These are phyloP conservation scores for Setomelanomma holmii DNA, from an alignment of 2,329 filamentous ascomycete genomes.

Conservation along the genomic window DNA sequence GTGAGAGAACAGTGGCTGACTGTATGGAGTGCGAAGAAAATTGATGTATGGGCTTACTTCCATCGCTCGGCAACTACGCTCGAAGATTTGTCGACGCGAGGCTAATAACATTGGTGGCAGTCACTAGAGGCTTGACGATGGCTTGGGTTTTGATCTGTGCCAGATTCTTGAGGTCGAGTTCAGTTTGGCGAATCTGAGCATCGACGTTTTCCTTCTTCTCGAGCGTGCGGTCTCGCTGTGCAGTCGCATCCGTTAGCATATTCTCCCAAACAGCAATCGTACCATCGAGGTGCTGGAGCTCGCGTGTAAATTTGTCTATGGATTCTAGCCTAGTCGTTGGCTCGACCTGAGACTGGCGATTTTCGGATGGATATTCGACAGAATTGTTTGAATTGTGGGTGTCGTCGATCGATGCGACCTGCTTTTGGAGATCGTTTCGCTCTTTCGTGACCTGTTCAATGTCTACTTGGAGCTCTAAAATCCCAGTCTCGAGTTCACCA, in stretches of 20 bases:
- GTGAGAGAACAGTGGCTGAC: not conserved
- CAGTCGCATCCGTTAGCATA: not conserved
- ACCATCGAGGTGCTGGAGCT: not conserved
- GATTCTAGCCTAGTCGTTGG: not conserved
- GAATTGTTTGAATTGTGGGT: not conserved
- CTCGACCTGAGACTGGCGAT: not conserved
- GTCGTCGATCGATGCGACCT: not conserved
- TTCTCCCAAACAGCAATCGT: conserved; percentile 1
- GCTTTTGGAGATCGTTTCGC: not conserved
- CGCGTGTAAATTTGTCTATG: not conserved
- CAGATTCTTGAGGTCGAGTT: not conserved
- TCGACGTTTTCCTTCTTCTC: not conserved
- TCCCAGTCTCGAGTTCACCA: not conserved
- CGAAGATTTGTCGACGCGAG: too few relatives aligned
- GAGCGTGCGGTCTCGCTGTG: not conserved
- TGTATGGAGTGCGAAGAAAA: not conserved
- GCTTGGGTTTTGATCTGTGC: not conserved
- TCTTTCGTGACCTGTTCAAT: not conserved
- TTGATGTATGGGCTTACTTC: too few relatives aligned
- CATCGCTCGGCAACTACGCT: too few relatives aligned
- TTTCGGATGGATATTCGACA: not conserved
- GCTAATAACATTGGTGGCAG: not conserved
- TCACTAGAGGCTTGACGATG: not conserved
- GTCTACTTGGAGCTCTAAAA: not conserved
- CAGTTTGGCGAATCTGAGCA: not conserved